Percentiles rank a stretch among this genome's conserved stretches.
Evolutionary conservation across 2,329 filamentous ascomycete genomes (phyloP).

Genomic region (Bipolaris zeicola): DNA sequence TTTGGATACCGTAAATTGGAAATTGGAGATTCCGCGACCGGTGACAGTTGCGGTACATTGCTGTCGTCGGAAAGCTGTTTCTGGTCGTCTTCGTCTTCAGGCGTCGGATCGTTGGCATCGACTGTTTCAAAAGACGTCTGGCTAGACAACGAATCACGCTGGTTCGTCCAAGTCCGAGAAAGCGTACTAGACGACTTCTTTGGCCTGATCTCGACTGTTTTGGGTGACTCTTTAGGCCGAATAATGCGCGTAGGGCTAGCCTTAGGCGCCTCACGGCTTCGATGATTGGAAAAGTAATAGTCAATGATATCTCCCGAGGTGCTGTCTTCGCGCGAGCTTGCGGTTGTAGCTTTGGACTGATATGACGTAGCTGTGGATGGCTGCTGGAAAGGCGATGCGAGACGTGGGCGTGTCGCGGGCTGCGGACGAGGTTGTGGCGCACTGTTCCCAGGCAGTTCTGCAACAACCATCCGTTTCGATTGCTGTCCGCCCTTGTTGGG

Average conservation of each 20-base stretch:
- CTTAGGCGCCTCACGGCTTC: constrained; percentile 15
- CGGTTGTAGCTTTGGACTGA: constrained; percentile 26
- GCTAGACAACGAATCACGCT: constrained; percentile 42
- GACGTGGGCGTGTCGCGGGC: constrained; percentile 11
- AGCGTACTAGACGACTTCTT: constrained; percentile 34
- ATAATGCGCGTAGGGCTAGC: constrained; percentile 19
- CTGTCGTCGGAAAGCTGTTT: constrained; percentile 35
- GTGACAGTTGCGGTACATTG: constrained; percentile 40
- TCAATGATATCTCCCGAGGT: constrained; percentile 43
- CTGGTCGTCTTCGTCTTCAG: constrained; percentile 51
- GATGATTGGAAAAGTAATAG: constrained; percentile 42
- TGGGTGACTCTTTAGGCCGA: constrained; percentile 26
- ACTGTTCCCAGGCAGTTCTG: constrained; percentile 14
- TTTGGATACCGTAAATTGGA: constrained; percentile 55
- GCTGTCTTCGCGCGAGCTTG: constrained; percentile 29
- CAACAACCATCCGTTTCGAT: constrained; percentile 19
- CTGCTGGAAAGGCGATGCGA: constrained; percentile 23
- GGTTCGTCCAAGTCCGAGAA: constrained; percentile 37
- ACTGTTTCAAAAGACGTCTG: constrained; percentile 56
- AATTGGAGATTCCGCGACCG: constrained; percentile 54
- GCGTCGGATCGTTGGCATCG: constrained; percentile 54
- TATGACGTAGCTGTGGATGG: constrained; percentile 18
- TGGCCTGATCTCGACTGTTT: constrained; percentile 24
- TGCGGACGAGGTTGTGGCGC: constrained; percentile 16
- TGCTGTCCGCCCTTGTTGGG: constrained; percentile 38